phyloP scores from a whole-genome alignment of 2,329 filamentous ascomycete genomes.

The Didymosphaeria variabile region DNA sequence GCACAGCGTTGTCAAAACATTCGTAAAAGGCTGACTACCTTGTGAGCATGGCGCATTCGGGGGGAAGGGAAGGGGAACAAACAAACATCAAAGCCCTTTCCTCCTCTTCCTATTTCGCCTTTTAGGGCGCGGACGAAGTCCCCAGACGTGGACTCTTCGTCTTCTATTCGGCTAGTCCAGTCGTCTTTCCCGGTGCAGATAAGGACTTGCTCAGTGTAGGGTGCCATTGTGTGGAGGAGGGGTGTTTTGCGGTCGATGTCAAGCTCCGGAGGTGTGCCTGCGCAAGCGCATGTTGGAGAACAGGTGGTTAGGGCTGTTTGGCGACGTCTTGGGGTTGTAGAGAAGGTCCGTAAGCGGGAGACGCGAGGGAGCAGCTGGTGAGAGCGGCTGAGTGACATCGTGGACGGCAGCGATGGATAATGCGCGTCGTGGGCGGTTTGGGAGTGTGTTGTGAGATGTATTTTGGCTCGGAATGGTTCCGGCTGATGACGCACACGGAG shows the following conservation, averaged over 20 bases:
- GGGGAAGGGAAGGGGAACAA: conserved; percentile 23
- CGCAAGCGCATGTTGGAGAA: conserved; percentile 76
- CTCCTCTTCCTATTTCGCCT: conserved; percentile 54
- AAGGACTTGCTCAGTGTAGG: conserved; percentile 83
- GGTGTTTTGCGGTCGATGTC: conserved; percentile 76
- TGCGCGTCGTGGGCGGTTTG: conserved; percentile 1
- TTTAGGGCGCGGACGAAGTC: conserved; percentile 76
- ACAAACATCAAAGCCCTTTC: conserved; percentile 58
- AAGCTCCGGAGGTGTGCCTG: conserved; percentile 70
- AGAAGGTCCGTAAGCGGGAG: conserved; percentile 17
- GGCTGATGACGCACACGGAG: conserved; percentile 13
- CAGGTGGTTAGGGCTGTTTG: conserved; percentile 34
- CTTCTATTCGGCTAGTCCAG: conserved; percentile 86
- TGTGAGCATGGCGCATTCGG: not conserved
- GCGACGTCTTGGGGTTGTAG: conserved; percentile 13
- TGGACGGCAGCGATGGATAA: not conserved
- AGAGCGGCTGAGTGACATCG: conserved; percentile 8
- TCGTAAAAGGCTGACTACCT: conserved; percentile 76
- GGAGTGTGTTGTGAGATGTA: conserved; percentile 4
- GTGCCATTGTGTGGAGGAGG: conserved; percentile 79
- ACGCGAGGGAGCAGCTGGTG: not conserved
- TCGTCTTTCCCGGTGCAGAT: conserved; percentile 82
- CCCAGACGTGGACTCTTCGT: conserved; percentile 67
- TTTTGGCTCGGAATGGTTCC: conserved; percentile 15
- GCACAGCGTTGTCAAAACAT: conserved; percentile 77